These are phyloP conservation scores for Mucor mucedo DNA, from an alignment of 371 early-diverging fungal species.

Conservation along the genomic window DNA sequence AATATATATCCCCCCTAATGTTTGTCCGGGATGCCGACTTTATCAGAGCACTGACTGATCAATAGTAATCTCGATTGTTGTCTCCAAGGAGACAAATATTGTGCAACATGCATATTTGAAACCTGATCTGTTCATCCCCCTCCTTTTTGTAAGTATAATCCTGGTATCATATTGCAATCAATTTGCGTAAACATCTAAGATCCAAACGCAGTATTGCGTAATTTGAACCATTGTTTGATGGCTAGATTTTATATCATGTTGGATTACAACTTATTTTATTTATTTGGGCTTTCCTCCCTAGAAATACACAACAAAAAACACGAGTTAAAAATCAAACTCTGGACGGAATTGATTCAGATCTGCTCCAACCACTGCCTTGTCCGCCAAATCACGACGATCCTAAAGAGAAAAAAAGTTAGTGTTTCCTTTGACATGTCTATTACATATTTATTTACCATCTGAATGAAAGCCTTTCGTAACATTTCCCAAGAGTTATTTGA, in stretches of 20 bases:
- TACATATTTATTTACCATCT: conserved; percentile 54
- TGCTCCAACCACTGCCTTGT: conserved; percentile 62
- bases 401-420: conserved; percentile 9
- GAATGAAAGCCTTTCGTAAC: conserved; percentile 63
- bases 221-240: not conserved
- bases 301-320: not conserved
- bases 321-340: conserved; percentile 64
- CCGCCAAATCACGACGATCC: conserved; percentile 63
- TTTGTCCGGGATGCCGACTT: too few relatives aligned
- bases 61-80: too few relatives aligned
- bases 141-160: not conserved
- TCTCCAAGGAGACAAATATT: too few relatives aligned
- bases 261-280: not conserved
- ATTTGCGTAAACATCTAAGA: not conserved
- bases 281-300: not conserved
- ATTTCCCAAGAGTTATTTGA: conserved; percentile 71
- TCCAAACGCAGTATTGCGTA: not conserved
- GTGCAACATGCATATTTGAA: too few relatives aligned
- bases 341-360: conserved; percentile 65
- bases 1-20: too few relatives aligned
- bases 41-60: too few relatives aligned
- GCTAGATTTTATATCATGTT: not conserved
- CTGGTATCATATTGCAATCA: not conserved
- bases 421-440: not conserved
- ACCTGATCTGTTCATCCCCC: too few relatives aligned